Base-by-base conservation (phyloP, 2,329 filamentous ascomycete genomes). In the Aspergillus sp. region DNA sequence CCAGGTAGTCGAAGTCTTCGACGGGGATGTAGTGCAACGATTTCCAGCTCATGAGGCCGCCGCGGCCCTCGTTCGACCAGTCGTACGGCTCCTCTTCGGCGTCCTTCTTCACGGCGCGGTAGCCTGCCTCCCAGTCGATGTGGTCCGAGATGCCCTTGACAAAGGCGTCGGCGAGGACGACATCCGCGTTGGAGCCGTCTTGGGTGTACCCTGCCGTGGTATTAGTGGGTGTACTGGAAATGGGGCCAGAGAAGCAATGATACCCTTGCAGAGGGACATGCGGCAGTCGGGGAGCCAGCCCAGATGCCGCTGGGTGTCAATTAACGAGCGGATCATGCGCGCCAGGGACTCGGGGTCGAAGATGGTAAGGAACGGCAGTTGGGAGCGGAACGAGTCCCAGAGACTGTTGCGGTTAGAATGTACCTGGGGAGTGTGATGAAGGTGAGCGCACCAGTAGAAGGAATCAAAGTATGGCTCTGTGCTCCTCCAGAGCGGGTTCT, bases 241-340 rank as follows among this genome's bases (percentile, higher is more conserved):
- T 20, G 16, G 5, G 47, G 4, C n/a, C n/a, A n/a, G 41, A 40
- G 9, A 7, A 11, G 19, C 9, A 3, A 20, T 45, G 3, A n/a
- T 53, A 67, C 66, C 69, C 66, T 86, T 88, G 64, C 82, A 88
- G 1, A 89, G 76, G 40, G 79, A 85, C 87, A 90, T 90, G 34
- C 86, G 81, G 54, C 87, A 89, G 64, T 90, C 88, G 0, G 88
- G 88, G 4, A 90, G 75, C 79, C 84, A 89, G 2, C 87, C 88
- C 51, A 86, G 76, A 64, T 88, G 79, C n/a, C 77, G 76, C 61
- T 89, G 89, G 0, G 82, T 89, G 56, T 89, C 86, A 31, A 91
- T 83, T 23, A 91, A 72, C 44, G 85, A 88, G 20, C 86, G 78
- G 2, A 89, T 74, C 80, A 90, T 88, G 52, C 82, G 72, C 0